Percentiles rank a stretch among this genome's conserved stretches.
These are phyloP conservation scores for Melampsora americana DNA, from an alignment of 1,284 basidiomycete genomes.

Conservation along the genomic window DNA sequence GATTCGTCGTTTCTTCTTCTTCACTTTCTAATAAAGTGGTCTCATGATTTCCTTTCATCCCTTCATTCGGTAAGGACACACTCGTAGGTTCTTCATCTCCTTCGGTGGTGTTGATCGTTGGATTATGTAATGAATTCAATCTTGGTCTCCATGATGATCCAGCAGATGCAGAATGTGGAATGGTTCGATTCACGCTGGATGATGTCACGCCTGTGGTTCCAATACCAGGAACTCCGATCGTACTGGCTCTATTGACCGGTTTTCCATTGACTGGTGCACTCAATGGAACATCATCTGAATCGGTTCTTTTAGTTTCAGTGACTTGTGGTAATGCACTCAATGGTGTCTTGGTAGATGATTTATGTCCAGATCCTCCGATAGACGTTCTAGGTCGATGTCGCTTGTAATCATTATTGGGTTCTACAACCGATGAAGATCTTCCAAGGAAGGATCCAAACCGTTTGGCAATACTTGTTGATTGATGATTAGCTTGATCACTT, in stretches of 20 bases:
- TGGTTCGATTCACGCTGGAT: neutral
- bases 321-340: constrained; percentile 49
- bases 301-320: constrained; percentile 34
- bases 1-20: neutral
- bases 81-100: neutral
- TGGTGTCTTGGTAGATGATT: constrained; percentile 46
- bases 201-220: neutral
- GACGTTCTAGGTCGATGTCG: constrained; percentile 50
- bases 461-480: constrained; percentile 48
- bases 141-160: constrained; percentile 37
- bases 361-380: constrained; percentile 68
- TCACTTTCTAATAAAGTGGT: constrained; percentile 28
- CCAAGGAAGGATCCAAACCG: constrained; percentile 54
- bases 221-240: neutral
- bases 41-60: too few species aligned
- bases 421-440: constrained; percentile 47
- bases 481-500: constrained; percentile 47
- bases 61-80: too few species aligned
- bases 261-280: constrained; percentile 23
- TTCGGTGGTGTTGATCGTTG: neutral
- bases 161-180: constrained; percentile 22
- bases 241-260: neutral
- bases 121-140: constrained; percentile 23
- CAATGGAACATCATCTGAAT: constrained; percentile 8
- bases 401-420: constrained; percentile 48